Evolutionary conservation across 805 yeast species (phyloP).

Genomic region (Zygotorulaspora sp.): DNA sequence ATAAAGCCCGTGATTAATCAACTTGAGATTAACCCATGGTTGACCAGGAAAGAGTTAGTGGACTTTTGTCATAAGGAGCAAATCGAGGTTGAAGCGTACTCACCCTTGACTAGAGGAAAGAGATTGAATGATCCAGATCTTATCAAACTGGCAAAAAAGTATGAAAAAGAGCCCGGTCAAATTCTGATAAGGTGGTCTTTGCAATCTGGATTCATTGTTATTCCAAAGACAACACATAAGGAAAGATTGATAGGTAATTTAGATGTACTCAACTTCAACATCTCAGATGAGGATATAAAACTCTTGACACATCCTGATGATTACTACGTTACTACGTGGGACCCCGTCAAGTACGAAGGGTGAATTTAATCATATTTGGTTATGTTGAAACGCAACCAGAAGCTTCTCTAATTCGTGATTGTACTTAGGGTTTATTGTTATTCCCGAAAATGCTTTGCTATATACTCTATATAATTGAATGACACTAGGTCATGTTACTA

Average conservation of each 20-base stretch:
- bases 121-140: constrained; percentile 47
- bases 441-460: no score
- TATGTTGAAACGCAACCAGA: no score
- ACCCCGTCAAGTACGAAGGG: neutral
- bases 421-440: no score
- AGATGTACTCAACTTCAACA: constrained; percentile 29
- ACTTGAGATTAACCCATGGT: constrained; percentile 82
- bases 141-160: constrained; percentile 47
- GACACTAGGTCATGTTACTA: no score
- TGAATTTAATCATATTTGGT: no score
- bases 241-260: constrained; percentile 57
- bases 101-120: constrained; percentile 53
- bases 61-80: constrained; percentile 50
- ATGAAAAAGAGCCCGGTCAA: constrained; percentile 53
- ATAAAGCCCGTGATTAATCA: constrained; percentile 71
- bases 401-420: no score
- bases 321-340: neutral
- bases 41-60: constrained; percentile 58
- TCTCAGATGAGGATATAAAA: neutral
- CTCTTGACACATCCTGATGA: neutral
- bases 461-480: no score
- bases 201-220: constrained; percentile 62
- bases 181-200: constrained; percentile 72
- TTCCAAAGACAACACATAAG: constrained; percentile 66
- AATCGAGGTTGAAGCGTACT: constrained; percentile 63